Base-by-base conservation (phyloP, 495 filamentous ascomycete species). In the Penicillium salamii region DNA sequence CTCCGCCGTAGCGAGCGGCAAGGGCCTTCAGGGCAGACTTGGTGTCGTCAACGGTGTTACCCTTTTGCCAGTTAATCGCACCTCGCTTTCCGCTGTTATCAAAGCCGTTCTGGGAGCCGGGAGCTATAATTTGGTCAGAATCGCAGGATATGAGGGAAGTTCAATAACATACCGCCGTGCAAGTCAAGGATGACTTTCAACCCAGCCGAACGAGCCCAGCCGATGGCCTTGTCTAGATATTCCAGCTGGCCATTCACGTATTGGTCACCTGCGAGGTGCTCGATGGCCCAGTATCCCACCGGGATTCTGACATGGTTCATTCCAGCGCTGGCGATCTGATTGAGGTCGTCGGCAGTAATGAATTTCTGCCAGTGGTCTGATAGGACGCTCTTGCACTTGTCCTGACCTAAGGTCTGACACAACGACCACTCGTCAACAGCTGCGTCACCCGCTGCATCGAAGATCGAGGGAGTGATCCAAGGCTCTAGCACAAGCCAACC, bases 61-160 rank as follows among this genome's bases (percentile, higher is more conserved):
- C 82, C 32, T 75, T 64, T 46, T 78, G 77, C 87, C 87, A 90
- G 9, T 77, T 57, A 33, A 90, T 78, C 5, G 69, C 47, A n/a
- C 85, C 88, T 52, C 78, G 78, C 44, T 73, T 71, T 7, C 87
- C 88, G 36, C 76, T 82, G 65, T 91, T 90, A 62, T 90, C 89
- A 63, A 89, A 90, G 14, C 88, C 88, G 55, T 92, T 92, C 61
- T 92, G 88, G 19, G 82, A 87, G 8, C 85, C 87, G 17, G 88
- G 88, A 15, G 81, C 86, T 78, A 50, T 26, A 5, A 15, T 14
- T 14, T 50, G n/a, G 38, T 71, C 60, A 49, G 62, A 59, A 12
- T 9, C 2, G 7, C 17, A 3, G 14, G n/a, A 26, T 12, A 28
- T 12, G 26, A n/a, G 19, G 15, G 5, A 13, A n/a, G 13, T 11